Evolutionary conservation across 495 filamentous ascomycete genomes (phyloP).

Genomic region (Podospora tetraspora): DNA sequence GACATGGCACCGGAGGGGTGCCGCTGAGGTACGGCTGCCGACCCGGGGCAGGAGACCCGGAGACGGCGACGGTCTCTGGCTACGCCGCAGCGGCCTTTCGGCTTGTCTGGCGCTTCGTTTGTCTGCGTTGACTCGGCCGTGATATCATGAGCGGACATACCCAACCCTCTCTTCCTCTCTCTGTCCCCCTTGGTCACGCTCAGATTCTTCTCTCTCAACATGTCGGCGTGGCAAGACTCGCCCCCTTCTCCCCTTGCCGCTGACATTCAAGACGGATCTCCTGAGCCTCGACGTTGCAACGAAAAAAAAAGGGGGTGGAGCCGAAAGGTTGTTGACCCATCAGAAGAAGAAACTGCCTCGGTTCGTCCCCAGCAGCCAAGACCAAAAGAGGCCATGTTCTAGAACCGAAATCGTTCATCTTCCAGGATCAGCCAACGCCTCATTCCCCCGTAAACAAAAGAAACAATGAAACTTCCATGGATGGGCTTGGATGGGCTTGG

Average conservation of each 20-base stretch:
- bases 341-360: not conserved
- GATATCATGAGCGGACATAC: not conserved
- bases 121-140: no score
- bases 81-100: no score
- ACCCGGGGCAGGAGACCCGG: not conserved
- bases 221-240: not conserved
- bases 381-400: slow-evolving; percentile 20
- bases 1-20: no score
- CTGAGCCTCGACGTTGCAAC: not conserved
- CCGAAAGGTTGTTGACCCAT: not conserved
- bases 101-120: no score
- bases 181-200: not conserved
- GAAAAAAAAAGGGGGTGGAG: not conserved
- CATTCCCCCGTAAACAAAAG: not conserved
- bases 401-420: slow-evolving; percentile 12
- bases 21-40: no score
- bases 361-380: slow-evolving; percentile 4
- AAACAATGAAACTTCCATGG: not conserved
- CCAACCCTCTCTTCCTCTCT: not conserved
- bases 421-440: not conserved
- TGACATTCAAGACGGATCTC: no score
- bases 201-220: not conserved
- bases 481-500: not conserved
- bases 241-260: no score
- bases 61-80: not conserved